A percentile compares a stretch with the other conserved stretches of the same genome.
These are phyloP conservation scores for Globisporangium mamillatum DNA, from an alignment of 352 stramenopile species.

Conservation along the genomic window DNA sequence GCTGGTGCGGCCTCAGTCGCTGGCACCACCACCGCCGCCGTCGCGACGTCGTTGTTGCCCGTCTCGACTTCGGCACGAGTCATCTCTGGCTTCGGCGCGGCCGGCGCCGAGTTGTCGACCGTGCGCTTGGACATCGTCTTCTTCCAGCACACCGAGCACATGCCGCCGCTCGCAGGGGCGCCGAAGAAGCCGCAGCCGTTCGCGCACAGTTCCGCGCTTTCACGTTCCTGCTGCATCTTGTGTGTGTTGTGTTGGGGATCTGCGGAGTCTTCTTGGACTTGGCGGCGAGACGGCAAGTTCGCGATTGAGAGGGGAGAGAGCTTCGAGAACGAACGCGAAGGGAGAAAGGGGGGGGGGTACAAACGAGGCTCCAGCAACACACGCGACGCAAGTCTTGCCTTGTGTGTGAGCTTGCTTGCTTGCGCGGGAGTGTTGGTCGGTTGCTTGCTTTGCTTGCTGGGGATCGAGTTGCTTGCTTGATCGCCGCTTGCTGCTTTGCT, in stretches of 20 bases:
- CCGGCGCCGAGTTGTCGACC: slow-evolving; percentile 31
- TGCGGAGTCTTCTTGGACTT: neutral
- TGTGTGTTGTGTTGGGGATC: slow-evolving; percentile 3
- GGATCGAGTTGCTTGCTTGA: neutral
- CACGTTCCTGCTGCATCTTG: slow-evolving; percentile 78
- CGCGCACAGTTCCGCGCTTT: slow-evolving; percentile 67
- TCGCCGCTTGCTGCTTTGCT: neutral
- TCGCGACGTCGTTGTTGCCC: neutral
- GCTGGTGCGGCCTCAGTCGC: slow-evolving; percentile 1
- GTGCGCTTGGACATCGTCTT: slow-evolving; percentile 79
- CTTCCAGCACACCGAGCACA: slow-evolving; percentile 87
- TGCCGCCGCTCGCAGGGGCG: slow-evolving; percentile 58
- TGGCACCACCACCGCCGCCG: neutral
- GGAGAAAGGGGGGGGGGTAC: slow-evolving; percentile 5
- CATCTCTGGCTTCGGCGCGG: slow-evolving; percentile 18
- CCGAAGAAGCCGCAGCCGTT: slow-evolving; percentile 83
- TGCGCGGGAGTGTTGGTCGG: slow-evolving; percentile 1
- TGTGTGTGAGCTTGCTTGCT: slow-evolving; percentile 1
- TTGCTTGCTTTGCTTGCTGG: neutral
- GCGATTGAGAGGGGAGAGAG: slow-evolving; percentile 4
- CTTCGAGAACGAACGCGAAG: slow-evolving; percentile 5
- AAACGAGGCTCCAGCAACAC: neutral
- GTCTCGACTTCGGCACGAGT: slow-evolving; percentile 16
- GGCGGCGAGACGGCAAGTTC: neutral
- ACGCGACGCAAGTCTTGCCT: neutral